Evolutionary conservation across 1,284 basidiomycete genomes (phyloP), one percentile per base, ranked within the genome.

Genomic region (Ustilago crameri): DNA sequence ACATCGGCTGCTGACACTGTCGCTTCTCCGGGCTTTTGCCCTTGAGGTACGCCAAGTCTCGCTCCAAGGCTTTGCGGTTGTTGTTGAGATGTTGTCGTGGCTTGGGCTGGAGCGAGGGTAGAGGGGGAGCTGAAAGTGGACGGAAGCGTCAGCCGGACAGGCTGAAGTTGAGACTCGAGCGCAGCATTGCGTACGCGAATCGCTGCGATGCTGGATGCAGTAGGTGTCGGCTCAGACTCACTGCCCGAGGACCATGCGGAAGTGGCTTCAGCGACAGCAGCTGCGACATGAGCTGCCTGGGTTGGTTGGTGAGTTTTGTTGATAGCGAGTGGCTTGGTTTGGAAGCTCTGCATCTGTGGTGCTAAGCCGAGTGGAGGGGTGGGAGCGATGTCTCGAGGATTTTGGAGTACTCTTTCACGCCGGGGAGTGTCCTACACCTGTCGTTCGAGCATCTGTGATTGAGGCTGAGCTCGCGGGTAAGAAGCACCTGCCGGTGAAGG

Each of bases 171-270:
- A 20, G 45, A 23, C 35, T 70, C 58, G 5, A 63, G 47, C 23
- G 49, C 32, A 5, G 70, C 56, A 24, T 63, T 55, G 14, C 62
- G 53, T 26, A 59, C 60, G 9, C 57, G 52, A 30, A 37, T 57
- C 0, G 74, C 74, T 3, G 74, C 72, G 5, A 76, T 54, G 40
- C 74, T 76, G 48, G 72, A 75, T 2, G 68, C 72, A 2, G 72
- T 76, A 3, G 74, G 74, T 5, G 74, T 76, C 3, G 63, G 72
- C 17, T 66, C 60, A 1, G 72, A 75, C 14, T 68, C 74, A 20
- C 47, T 60, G n/a, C 46, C 54, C 0, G 67, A 66, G 1, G 68
- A 72, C 74, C 74, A 74, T 2, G 50, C 47, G 5, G 63, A 68
- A 5, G 54, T 50, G 14, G 57, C 57, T 9, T 48, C 50, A 5